Percentiles rank a stretch among this genome's conserved stretches.
Conservation (phyloP, 2,329 filamentous ascomycete genomes). For the Ophiobolus disseminans region DNA sequence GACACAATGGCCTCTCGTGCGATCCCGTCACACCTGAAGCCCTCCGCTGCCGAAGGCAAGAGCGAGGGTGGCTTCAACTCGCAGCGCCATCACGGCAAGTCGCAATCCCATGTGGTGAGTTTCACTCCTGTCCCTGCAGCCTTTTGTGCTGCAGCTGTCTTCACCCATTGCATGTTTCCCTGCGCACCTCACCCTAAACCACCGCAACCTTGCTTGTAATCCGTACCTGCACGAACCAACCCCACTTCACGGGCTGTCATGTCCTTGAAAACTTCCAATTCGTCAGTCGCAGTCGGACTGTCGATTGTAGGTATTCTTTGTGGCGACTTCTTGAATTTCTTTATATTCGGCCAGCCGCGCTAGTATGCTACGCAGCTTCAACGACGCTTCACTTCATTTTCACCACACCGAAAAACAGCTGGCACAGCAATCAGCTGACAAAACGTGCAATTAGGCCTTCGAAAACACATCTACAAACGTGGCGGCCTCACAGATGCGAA, state of each 20-base stretch:
- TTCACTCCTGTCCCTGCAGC: not conserved
- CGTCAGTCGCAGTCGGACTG: too few species aligned
- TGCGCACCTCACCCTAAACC: too few species aligned
- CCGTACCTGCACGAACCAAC: too few species aligned
- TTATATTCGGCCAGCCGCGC: too few species aligned
- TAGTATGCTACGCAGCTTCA: too few species aligned
- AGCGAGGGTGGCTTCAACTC: slow-evolving; percentile 57
- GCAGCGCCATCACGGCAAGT: slow-evolving; percentile 81
- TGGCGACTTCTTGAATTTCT: too few species aligned
- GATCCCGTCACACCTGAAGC: slow-evolving; percentile 84
- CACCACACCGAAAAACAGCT: too few species aligned
- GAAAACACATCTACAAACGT: slow-evolving; percentile 99
- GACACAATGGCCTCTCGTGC: slow-evolving; percentile 73
- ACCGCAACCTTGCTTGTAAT: too few species aligned
- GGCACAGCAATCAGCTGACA: slow-evolving; percentile 10
- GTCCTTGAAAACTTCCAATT: too few species aligned
- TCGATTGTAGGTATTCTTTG: too few species aligned
- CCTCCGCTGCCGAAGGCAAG: slow-evolving; percentile 52
- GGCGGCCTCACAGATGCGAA: slow-evolving; percentile 98
- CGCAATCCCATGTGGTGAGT: slow-evolving; percentile 84
- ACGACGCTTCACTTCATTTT: too few species aligned
- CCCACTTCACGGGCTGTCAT: too few species aligned
- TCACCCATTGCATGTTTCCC: not conserved
- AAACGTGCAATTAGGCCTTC: slow-evolving; percentile 73
- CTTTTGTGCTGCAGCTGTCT: not conserved